Evolutionary conservation across 805 yeast species (phyloP), one percentile per base, ranked within the genome.

Genomic region (Peterozyma toletana): DNA sequence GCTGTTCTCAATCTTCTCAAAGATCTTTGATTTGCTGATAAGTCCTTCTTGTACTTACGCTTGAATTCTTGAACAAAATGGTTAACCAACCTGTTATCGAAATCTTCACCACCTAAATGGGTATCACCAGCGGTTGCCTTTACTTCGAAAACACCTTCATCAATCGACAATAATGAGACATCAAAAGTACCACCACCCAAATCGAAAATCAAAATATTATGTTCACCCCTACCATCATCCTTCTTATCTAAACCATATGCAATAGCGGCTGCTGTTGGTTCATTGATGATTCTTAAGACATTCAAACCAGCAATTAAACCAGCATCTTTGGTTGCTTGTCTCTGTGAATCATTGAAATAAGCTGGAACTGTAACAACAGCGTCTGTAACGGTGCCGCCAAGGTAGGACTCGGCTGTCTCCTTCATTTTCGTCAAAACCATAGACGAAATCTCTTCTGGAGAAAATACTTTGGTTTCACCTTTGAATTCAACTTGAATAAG

Each of bases 1-100:
- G 97, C 96, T 56, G 97, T 90, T 81, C 97, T 86, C 70, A 90
- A 80, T 83, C 97, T 88, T 80, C 98, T 87, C 67, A 91, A 77
- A 52, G 98, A 95, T 79, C 98, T 87, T 77, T 89, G 96, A 83
- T 90, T 89, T 59, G 79, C 55, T 43, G 96, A 78, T 54, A 91
- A 72, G 68, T 91, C 98, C 79, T 88, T 87, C 84, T 88, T 88
- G 83, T 86, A 79, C 82, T 91, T 90, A 77, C 96, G 83, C 88
- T 91, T 90, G 84, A 90, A 91, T 75, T 91, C 97, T 65, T 79
- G 82, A 55, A 83, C 86, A 67, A 90, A 90, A 78, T 82, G 91
- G 77, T 77, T 88, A 55, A 90, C 96, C 65, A 85, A 65, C 41
- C 83, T 68, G 53, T 78, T 80, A 65, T 85, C 95, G 59, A 84